These are phyloP conservation scores for Rhodotorula sp. DNA, from an alignment of 1,284 basidiomycete species.

Conservation along the genomic window DNA sequence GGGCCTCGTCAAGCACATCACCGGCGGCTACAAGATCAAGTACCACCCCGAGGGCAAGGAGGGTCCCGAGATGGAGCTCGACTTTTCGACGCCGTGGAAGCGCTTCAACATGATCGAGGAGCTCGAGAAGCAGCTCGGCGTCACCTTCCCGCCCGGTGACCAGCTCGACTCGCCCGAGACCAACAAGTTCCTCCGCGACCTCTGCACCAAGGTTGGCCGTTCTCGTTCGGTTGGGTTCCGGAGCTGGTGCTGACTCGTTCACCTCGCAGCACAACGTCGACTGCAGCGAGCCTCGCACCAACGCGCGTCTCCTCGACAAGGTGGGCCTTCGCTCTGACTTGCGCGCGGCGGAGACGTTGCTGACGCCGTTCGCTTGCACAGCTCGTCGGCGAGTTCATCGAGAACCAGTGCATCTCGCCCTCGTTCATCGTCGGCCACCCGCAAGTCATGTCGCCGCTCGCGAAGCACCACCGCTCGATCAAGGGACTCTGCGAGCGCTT, in stretches of 20 bases:
- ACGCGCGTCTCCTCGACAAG: slow-evolving; percentile 94
- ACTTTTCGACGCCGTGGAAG: slow-evolving; percentile 98
- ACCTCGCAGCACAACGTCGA: slow-evolving; percentile 82
- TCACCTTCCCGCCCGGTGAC: slow-evolving; percentile 91
- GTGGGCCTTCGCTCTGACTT: slow-evolving; percentile 50
- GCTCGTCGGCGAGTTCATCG: slow-evolving; percentile 97
- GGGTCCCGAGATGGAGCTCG: slow-evolving; percentile 67
- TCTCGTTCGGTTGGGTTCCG: neutral
- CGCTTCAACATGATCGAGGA: slow-evolving; percentile 97
- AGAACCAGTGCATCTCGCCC: slow-evolving; percentile 93
- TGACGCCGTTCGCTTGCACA: slow-evolving; percentile 41
- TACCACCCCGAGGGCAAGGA: slow-evolving; percentile 70
- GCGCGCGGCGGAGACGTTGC: neutral
- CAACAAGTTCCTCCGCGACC: slow-evolving; percentile 81
- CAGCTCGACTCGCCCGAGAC: slow-evolving; percentile 83
- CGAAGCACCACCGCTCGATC: slow-evolving; percentile 90
- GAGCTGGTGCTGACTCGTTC: neutral
- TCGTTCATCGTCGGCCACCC: slow-evolving; percentile 98
- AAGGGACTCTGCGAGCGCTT: slow-evolving; percentile 97
- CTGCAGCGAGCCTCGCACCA: slow-evolving; percentile 92
- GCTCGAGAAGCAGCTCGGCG: slow-evolving; percentile 86
- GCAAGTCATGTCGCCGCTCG: slow-evolving; percentile 98
- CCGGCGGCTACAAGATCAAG: slow-evolving; percentile 74
- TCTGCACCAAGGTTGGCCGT: slow-evolving; percentile 71
- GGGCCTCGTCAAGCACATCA: slow-evolving; percentile 86